Evolutionary conservation across 768 basidiomycete species (phyloP).

Genomic region (Nevesoporus exiguus): DNA sequence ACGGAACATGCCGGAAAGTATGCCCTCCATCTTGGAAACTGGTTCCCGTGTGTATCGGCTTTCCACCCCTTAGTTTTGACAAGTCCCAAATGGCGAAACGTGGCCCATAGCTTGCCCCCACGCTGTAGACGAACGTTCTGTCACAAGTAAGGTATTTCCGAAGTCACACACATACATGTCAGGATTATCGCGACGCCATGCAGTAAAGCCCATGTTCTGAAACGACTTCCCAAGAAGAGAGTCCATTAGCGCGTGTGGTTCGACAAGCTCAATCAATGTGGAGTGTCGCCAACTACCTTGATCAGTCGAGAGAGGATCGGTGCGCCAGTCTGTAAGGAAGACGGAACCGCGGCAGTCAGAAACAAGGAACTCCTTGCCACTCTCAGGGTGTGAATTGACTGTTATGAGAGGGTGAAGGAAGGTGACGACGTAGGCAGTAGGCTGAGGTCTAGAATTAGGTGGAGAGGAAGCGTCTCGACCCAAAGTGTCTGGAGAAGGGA

Average conservation of each 20-base stretch:
- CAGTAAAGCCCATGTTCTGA: slow-evolving; percentile 55
- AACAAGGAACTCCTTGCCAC: slow-evolving; percentile 76
- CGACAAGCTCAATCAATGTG: slow-evolving; percentile 67
- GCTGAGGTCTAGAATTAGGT: slow-evolving; percentile 49
- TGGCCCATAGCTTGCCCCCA: slow-evolving; percentile 74
- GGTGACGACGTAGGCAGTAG: slow-evolving; percentile 71
- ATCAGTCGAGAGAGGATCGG: slow-evolving; percentile 55
- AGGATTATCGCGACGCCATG: slow-evolving; percentile 66
- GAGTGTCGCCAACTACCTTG: slow-evolving; percentile 57
- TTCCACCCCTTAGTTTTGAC: slow-evolving; percentile 66
- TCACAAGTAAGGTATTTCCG: neutral
- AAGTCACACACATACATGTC: slow-evolving; percentile 59
- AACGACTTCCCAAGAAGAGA: slow-evolving; percentile 43
- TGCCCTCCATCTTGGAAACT: slow-evolving; percentile 67
- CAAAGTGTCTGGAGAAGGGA: slow-evolving; percentile 32
- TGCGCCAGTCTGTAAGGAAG: slow-evolving; percentile 80
- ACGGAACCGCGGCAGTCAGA: slow-evolving; percentile 72
- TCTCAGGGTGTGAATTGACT: slow-evolving; percentile 66
- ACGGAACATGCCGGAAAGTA: slow-evolving; percentile 53
- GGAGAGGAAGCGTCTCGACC: slow-evolving; percentile 30
- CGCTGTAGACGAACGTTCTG: slow-evolving; percentile 36
- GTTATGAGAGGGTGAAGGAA: slow-evolving; percentile 71
- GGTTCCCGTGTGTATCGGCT: slow-evolving; percentile 58
- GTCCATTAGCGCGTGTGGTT: slow-evolving; percentile 60
- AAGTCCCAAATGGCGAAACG: slow-evolving; percentile 77